Evolutionary conservation across 306 rosid species (phyloP).

Genomic region (Pyrus communis): DNA sequence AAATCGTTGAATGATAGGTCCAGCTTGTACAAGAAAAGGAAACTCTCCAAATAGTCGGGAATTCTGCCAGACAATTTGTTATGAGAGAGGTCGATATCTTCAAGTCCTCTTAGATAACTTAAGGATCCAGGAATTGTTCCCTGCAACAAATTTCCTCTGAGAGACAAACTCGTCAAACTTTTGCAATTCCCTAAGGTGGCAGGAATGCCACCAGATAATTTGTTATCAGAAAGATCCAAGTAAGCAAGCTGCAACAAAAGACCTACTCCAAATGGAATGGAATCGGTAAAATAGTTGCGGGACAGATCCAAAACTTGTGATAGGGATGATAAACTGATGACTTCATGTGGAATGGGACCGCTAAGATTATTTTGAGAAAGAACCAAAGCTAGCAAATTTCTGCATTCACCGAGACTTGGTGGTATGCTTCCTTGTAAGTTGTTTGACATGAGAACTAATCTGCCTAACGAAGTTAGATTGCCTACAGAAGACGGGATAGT

Average conservation of each 20-base stretch:
- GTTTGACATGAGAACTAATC: neutral
- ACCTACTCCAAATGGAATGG: constrained; percentile 9
- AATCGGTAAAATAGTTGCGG: constrained; percentile 10
- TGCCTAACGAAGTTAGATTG: neutral
- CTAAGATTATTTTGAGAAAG: constrained; percentile 4
- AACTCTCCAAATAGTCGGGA: neutral
- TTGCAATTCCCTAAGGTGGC: constrained; percentile 1
- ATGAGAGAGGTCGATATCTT: constrained; percentile 11
- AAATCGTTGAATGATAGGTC: constrained; percentile 23
- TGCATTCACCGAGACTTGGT: neutral
- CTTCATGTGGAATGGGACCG: constrained; percentile 15
- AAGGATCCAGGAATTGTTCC: constrained; percentile 15
- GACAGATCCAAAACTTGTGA: constrained; percentile 1
- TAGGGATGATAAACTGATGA: constrained; percentile 3
- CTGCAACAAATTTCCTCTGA: constrained; percentile 9
- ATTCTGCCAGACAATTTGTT: constrained; percentile 12
- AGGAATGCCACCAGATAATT: constrained; percentile 8
- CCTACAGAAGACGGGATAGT: constrained; percentile 19
- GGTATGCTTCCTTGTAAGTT: constrained; percentile 16
- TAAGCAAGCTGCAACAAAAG: neutral
- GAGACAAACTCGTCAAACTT: neutral
- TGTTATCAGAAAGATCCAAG: constrained; percentile 1
- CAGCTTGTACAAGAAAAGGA: neutral
- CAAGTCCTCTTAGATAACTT: constrained; percentile 7
- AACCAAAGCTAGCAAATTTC: neutral